Evolutionary conservation across 2,329 filamentous ascomycete genomes (phyloP).

Genomic region (Cercospora sesami): DNA sequence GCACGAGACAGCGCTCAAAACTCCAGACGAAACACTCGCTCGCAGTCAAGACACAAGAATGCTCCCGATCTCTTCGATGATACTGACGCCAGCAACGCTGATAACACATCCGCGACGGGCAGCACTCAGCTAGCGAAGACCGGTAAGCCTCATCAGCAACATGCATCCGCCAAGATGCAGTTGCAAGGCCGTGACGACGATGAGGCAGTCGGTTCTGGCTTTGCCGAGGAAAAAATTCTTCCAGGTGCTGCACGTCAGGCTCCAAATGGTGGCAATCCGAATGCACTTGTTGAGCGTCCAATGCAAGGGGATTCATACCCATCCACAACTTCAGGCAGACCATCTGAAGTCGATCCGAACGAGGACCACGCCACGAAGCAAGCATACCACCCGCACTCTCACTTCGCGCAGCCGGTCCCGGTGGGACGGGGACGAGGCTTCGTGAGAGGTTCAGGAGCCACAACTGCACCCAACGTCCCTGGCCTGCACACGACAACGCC

Average conservation of each 20-base stretch:
- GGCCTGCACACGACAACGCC: not conserved
- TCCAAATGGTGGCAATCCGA: not conserved
- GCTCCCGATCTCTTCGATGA: not conserved
- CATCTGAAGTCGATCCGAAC: conserved; percentile 13
- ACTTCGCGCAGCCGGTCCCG: not conserved
- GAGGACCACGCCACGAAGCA: not conserved
- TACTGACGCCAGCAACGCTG: conserved; percentile 22
- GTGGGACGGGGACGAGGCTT: not conserved
- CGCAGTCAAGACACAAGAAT: not conserved
- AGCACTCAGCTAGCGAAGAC: conserved; percentile 1
- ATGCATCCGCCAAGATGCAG: not conserved
- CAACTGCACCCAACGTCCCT: not conserved
- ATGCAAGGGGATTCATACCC: conserved; percentile 25
- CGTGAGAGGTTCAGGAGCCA: not conserved
- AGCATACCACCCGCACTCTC: not conserved
- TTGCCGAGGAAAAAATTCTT: too few relatives aligned
- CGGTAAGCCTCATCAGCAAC: not conserved
- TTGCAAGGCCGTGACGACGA: not conserved
- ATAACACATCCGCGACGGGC: conserved; percentile 7
- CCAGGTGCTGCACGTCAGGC: not conserved
- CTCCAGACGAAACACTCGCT: not conserved
- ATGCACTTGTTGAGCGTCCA: not conserved
- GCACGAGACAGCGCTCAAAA: not conserved
- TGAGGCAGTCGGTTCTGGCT: too few relatives aligned
- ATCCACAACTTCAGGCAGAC: conserved; percentile 22